Conservation (phyloP, 2,329 filamentous ascomycete genomes). For the Pestalotiopsis sp. region DNA sequence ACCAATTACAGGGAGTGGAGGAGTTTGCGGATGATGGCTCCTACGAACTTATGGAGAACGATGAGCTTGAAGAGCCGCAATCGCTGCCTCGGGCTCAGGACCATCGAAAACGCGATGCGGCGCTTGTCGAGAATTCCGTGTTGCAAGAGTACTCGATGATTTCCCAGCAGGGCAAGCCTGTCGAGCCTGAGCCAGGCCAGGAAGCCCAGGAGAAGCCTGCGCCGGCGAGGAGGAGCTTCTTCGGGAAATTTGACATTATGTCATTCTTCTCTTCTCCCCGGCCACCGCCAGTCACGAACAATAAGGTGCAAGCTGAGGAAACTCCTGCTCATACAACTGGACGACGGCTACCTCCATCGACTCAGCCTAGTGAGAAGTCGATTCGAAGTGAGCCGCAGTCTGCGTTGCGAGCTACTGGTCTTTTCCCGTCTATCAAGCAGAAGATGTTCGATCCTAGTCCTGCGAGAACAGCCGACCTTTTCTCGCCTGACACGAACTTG, state of each 20-base stretch:
- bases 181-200: neutral
- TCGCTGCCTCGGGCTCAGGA: neutral
- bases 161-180: slow-evolving; percentile 27
- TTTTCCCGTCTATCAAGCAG: slow-evolving; percentile 34
- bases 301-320: slow-evolving; percentile 7
- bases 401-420: slow-evolving; percentile 27
- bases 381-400: slow-evolving; percentile 28
- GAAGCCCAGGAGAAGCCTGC: slow-evolving; percentile 21
- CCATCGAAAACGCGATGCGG: neutral
- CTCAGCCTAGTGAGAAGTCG: slow-evolving; percentile 21
- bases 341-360: slow-evolving; percentile 13
- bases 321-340: slow-evolving; percentile 4
- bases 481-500: slow-evolving; percentile 34
- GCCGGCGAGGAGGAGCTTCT: slow-evolving; percentile 24
- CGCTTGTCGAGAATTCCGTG: slow-evolving; percentile 13
- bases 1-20: neutral
- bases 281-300: slow-evolving; percentile 32
- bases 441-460: slow-evolving; percentile 34
- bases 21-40: neutral
- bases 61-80: slow-evolving; percentile 2
- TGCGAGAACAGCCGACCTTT: slow-evolving; percentile 33
- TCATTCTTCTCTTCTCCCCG: slow-evolving; percentile 62
- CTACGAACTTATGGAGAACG: slow-evolving; percentile 9
- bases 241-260: slow-evolving; percentile 47
- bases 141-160: slow-evolving; percentile 49